Evolutionary conservation across 1,139 yeast genomes (phyloP).

Genomic region (Saccharomyces hybrid): DNA sequence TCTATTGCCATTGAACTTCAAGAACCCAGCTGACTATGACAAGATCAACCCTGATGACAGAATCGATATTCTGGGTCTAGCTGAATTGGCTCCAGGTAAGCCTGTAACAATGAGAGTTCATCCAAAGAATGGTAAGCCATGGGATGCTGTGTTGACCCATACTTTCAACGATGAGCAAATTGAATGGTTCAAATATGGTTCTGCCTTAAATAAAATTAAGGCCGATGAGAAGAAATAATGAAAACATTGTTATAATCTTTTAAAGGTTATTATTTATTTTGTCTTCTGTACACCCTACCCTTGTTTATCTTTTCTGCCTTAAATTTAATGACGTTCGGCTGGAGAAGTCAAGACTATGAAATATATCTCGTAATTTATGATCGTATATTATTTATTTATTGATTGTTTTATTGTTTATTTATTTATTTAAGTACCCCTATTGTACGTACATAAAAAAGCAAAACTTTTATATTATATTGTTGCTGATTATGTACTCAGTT

Average conservation of each 20-base stretch:
- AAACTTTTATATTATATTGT: not conserved
- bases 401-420: not conserved
- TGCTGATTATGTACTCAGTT: not conserved
- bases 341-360: not conserved
- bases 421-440: not conserved
- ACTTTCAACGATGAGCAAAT: conserved; percentile 94
- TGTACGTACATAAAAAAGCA: not conserved
- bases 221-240: conserved; percentile 19
- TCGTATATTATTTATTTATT: not conserved
- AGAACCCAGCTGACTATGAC: conserved; percentile 84
- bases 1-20: conserved; percentile 91
- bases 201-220: conserved; percentile 98
- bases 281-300: conserved; percentile 1
- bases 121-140: conserved; percentile 74
- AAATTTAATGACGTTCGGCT: not conserved
- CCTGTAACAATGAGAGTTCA: conserved; percentile 78
- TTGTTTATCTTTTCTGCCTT: not conserved
- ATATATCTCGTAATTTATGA: not conserved
- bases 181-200: conserved; percentile 98
- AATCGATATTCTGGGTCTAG: conserved; percentile 79
- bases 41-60: conserved; percentile 86
- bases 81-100: conserved; percentile 89
- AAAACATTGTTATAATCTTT: not conserved
- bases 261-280: not conserved
- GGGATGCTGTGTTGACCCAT: conserved; percentile 88